Evolutionary conservation across 495 filamentous ascomycete species (phyloP).

Genomic region (Aspergillus egyptiacus): DNA sequence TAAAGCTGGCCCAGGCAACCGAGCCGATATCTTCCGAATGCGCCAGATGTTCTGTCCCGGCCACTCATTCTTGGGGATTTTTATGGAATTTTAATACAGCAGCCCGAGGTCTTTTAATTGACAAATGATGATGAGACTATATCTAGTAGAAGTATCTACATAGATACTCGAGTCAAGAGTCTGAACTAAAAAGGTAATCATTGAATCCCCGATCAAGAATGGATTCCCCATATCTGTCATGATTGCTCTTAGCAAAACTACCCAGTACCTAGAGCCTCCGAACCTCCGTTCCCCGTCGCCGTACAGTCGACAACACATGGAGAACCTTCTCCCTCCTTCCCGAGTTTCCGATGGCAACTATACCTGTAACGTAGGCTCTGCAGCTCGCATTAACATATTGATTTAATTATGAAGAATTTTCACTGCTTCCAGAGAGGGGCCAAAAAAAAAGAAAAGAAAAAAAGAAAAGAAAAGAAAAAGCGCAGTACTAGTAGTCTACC

Average conservation of each 20-base stretch:
- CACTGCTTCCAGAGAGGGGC: neutral
- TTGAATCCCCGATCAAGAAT: too few species aligned
- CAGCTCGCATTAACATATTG: neutral
- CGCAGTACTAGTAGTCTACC: neutral
- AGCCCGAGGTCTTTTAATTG: too few species aligned
- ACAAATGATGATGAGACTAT: too few species aligned
- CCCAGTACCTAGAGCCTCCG: slow-evolving; percentile 16
- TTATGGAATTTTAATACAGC: too few species aligned
- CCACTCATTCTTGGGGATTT: slow-evolving; percentile 1
- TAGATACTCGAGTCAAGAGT: too few species aligned
- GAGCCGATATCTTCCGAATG: slow-evolving; percentile 45
- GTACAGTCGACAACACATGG: slow-evolving; percentile 2
- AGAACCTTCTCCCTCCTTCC: slow-evolving; percentile 14
- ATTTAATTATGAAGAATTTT: slow-evolving; percentile 2
- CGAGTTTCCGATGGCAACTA: slow-evolving; percentile 23
- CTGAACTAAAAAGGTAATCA: too few species aligned
- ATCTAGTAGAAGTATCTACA: too few species aligned
- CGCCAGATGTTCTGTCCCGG: slow-evolving; percentile 22
- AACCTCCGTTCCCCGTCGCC: neutral
- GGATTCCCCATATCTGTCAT: too few species aligned
- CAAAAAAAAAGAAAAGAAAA: neutral
- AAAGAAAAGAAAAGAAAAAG: neutral
- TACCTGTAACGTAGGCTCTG: slow-evolving; percentile 4
- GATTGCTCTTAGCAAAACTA: too few species aligned
- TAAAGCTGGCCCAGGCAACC: slow-evolving; percentile 26